Percentiles rank a stretch among this genome's conserved stretches.
These are phyloP conservation scores for Backusella circina DNA, from an alignment of 192 early-diverging fungal species.

Conservation along the genomic window DNA sequence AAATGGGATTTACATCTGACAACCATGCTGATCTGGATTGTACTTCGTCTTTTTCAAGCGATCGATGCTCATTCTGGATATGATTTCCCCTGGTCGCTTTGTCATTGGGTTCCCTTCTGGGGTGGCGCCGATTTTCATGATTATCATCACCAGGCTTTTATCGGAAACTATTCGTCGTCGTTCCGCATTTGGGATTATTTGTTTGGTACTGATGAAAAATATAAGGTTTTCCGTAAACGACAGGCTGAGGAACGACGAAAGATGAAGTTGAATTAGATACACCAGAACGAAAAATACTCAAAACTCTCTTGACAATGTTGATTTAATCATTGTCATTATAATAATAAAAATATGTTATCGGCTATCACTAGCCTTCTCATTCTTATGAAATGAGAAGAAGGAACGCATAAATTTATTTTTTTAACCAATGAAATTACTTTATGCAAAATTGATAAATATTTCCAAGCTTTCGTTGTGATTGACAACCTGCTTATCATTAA, in stretches of 20 bases:
- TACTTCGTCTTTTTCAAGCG: conserved; percentile 76
- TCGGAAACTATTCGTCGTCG: conserved; percentile 76
- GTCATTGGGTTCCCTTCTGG: conserved; percentile 84
- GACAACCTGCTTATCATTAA: neutral
- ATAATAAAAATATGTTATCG: too few relatives aligned
- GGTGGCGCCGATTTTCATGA: conserved; percentile 92
- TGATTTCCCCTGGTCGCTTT: conserved; percentile 93
- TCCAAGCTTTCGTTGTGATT: too few relatives aligned
- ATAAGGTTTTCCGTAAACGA: conserved; percentile 54
- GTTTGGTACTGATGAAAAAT: conserved; percentile 82
- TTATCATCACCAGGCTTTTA: conserved; percentile 84
- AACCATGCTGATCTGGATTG: conserved; percentile 83
- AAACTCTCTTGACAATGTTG: too few relatives aligned
- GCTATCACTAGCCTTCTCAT: too few relatives aligned
- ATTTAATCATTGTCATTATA: too few relatives aligned
- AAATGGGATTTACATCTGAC: conserved; percentile 76
- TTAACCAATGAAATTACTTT: neutral
- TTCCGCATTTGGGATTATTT: conserved; percentile 91
- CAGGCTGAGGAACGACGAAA: conserved; percentile 15
- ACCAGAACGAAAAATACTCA: neutral
- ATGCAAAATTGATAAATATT: too few relatives aligned
- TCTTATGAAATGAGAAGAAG: neutral
- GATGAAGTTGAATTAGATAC: neutral
- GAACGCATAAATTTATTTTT: neutral
- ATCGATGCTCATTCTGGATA: conserved; percentile 93